phyloP scores from a whole-genome alignment of 169 alveolate genomes.

The Eimeria necatrix region DNA sequence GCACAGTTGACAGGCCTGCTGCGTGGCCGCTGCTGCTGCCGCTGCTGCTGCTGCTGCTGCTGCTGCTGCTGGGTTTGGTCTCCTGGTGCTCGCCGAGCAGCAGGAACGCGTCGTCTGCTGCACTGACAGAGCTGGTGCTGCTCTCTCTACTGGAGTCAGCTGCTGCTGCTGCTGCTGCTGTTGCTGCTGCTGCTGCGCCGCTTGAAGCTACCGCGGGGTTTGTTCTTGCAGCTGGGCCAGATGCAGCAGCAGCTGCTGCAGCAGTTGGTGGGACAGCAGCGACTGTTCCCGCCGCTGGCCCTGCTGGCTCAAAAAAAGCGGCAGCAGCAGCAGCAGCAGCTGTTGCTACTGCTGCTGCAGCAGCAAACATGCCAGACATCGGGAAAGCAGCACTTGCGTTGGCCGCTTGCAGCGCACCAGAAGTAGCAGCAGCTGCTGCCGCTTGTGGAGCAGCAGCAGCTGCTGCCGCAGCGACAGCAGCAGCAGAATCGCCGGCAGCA shows the following conservation, averaged over 20 bases:
- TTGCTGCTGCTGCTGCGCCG: too few species aligned
- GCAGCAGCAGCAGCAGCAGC: not conserved
- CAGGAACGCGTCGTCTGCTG: not conserved
- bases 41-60: slow-evolving; percentile 26
- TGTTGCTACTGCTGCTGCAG: not conserved
- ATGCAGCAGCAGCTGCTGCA: too few species aligned
- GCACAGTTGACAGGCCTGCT: too few species aligned
- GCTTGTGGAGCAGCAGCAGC: not conserved
- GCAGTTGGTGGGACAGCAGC: too few species aligned
- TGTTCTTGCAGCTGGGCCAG: too few species aligned
- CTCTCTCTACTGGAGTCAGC: not conserved
- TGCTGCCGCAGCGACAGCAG: not conserved
- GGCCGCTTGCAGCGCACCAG: too few species aligned
- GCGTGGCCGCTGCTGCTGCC: not conserved
- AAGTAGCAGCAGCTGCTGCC: slow-evolving; percentile 3
- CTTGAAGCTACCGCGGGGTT: too few species aligned
- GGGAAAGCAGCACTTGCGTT: too few species aligned
- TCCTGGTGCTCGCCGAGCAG: not conserved
- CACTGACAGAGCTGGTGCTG: not conserved
- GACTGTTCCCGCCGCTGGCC: too few species aligned
- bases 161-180: too few species aligned
- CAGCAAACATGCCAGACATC: too few species aligned
- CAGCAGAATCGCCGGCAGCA: not conserved
- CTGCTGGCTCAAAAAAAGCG: too few species aligned
- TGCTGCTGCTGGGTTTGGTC: not conserved